Evolutionary conservation across 768 basidiomycete genomes (phyloP).

Genomic region (Thelephora ganbajun): DNA sequence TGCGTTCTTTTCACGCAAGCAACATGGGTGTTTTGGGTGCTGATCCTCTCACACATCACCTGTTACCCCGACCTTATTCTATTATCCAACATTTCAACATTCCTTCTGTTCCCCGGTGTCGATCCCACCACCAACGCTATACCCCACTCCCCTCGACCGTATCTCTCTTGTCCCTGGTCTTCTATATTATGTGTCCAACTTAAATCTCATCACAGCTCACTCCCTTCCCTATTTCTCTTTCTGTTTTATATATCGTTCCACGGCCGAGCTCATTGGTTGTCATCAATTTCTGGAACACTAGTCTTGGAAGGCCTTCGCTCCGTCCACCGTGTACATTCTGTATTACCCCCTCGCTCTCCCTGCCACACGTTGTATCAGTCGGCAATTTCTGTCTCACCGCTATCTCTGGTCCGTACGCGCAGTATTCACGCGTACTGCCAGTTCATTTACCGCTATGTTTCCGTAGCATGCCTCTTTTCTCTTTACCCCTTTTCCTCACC

Average conservation of each 20-base stretch:
- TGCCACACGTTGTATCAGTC: not conserved
- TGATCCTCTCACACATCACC: not conserved
- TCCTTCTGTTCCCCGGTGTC: no score
- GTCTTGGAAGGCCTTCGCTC: not conserved
- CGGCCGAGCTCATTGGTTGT: no score
- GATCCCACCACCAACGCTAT: no score
- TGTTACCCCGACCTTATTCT: not conserved
- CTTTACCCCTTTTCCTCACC: no score
- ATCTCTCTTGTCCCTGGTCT: not conserved
- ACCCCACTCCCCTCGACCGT: not conserved
- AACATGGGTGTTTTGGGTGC: not conserved
- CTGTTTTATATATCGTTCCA: no score
- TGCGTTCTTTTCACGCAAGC: not conserved
- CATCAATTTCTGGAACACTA: no score
- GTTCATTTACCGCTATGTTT: no score
- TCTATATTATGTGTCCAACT: not conserved
- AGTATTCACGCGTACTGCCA: no score
- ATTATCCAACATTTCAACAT: not conserved
- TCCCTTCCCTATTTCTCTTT: no score
- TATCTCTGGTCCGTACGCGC: not conserved
- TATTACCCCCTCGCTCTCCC: not conserved
- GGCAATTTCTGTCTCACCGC: not conserved
- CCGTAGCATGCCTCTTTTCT: no score
- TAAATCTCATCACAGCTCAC: no score
- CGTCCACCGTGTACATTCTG: not conserved